These are phyloP conservation scores for Pyricularia grisea DNA, from an alignment of 2,329 filamentous ascomycete genomes.

Conservation along the genomic window DNA sequence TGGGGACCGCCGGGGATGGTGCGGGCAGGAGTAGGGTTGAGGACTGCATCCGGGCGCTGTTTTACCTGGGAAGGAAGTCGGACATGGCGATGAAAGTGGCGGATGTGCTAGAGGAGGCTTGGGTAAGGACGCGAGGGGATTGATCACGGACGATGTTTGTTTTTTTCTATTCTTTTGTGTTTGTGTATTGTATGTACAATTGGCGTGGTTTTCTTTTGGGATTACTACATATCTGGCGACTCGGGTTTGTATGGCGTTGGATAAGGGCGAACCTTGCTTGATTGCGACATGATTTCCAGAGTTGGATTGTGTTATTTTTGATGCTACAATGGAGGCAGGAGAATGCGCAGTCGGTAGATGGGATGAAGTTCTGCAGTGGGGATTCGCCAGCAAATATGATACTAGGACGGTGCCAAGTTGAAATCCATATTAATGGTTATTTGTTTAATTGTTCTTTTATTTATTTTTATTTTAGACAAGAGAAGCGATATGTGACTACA, in stretches of 20 bases:
- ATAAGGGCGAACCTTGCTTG: background rate
- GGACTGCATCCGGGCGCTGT: constrained; percentile 41
- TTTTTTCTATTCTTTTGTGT: background rate
- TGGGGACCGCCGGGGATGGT: constrained; percentile 14
- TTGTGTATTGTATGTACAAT: background rate
- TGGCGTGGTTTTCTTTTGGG: background rate
- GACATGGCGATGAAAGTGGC: constrained; percentile 32
- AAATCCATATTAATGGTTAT: background rate
- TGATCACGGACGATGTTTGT: background rate
- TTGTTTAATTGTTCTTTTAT: background rate
- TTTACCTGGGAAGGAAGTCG: constrained; percentile 45
- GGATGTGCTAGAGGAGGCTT: constrained; percentile 38
- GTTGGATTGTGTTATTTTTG: background rate
- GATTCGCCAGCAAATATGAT: background rate
- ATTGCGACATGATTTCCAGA: background rate
- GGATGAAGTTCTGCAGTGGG: background rate
- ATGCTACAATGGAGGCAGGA: background rate
- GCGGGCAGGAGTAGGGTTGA: constrained; percentile 26
- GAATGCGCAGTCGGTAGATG: background rate
- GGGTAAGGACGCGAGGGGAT: background rate
- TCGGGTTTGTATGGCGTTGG: background rate
- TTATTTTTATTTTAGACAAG: too few species aligned
- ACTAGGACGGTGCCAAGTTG: background rate
- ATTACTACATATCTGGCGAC: background rate
- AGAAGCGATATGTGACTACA: too few species aligned